These are phyloP conservation scores for Austroboletus niveus DNA, from an alignment of 1,284 basidiomycete genomes.

Conservation along the genomic window DNA sequence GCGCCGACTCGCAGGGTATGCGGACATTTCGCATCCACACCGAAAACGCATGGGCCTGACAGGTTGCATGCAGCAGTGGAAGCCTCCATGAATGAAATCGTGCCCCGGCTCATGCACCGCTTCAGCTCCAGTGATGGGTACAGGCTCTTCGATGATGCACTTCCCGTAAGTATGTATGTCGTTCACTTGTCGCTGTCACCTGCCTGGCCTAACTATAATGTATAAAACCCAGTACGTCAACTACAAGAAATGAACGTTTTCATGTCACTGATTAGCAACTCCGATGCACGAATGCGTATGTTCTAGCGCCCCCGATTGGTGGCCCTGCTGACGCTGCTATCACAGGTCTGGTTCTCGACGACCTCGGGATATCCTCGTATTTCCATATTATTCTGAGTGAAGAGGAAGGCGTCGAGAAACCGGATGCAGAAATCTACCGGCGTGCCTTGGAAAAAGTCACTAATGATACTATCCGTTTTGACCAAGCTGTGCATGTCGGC, in stretches of 20 bases:
- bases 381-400: conserved; percentile 63
- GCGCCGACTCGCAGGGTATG: conserved; percentile 54
- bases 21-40: conserved; percentile 19
- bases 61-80: conserved; percentile 46
- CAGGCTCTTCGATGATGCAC: conserved; percentile 59
- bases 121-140: conserved; percentile 75
- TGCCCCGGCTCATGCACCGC: conserved; percentile 52
- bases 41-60: conserved; percentile 16
- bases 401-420: conserved; percentile 67
- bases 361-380: conserved; percentile 50
- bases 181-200: background rate
- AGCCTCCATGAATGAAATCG: conserved; percentile 48
- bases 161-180: conserved; percentile 52
- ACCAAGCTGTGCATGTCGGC: conserved; percentile 65
- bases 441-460: conserved; percentile 36
- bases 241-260: conserved; percentile 46
- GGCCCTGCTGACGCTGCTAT: conserved; percentile 1
- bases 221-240: conserved; percentile 40
- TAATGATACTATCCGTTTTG: conserved; percentile 29
- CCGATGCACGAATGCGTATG: conserved; percentile 67
- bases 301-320: conserved; percentile 6
- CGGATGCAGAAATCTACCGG: conserved; percentile 55
- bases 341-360: conserved; percentile 53
- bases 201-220: conserved; percentile 8
- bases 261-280: conserved; percentile 67